Base-by-base conservation (phyloP, 2,329 filamentous ascomycete species). In the Graphilbum fragrans region DNA sequence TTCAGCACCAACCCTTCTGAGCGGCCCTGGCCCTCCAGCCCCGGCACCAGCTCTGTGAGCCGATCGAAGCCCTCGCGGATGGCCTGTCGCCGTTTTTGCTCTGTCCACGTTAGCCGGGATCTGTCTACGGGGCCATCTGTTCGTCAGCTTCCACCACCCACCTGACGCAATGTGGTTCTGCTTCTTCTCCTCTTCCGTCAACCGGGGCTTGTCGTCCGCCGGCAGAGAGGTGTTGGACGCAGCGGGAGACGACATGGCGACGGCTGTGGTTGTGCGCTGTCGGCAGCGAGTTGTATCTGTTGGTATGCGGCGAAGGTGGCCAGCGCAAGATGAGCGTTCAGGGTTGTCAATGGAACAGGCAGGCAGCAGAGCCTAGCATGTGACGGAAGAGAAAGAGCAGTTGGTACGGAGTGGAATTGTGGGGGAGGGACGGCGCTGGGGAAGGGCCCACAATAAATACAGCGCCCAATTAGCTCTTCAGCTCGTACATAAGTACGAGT, bases 61-160 rank as follows among this genome's bases (percentile, higher is more conserved):
- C 79, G 74, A 58, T 94, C 86, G 57, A 93, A 94, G 43, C 83
- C 85, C 44, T 85, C 78, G 37, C 87, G 74, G 49, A 94, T 94
- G 14, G 82, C 83, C 37, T 53, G 50, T 4, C 59, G 54, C 3
- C 59, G 53, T 38, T 61, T 61, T 42, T 61, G 56, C 38, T 61
- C 59, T 60, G 42, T 19, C 11, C 32, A 29, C n/a, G 35, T 37
- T 23, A 38, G 35, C 35, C 17, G 9, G 14, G 20, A 5, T 35
- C 33, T 18, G 6, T 31, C 29, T 31, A 22, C 34, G 3, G 3
- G 6, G 7, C 7, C 17, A 5, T 12, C 32, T 34, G n/a, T 6
- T 34, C 11, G n/a, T 16, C 29, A 16, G 16, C 29, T 12, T 12
- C 4, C 7, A 4, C 19, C 1, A 41, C 53, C 33, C 37, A 59